Conservation (phyloP, 2,329 filamentous ascomycete species). For the Orbilia ellipsospora region DNA sequence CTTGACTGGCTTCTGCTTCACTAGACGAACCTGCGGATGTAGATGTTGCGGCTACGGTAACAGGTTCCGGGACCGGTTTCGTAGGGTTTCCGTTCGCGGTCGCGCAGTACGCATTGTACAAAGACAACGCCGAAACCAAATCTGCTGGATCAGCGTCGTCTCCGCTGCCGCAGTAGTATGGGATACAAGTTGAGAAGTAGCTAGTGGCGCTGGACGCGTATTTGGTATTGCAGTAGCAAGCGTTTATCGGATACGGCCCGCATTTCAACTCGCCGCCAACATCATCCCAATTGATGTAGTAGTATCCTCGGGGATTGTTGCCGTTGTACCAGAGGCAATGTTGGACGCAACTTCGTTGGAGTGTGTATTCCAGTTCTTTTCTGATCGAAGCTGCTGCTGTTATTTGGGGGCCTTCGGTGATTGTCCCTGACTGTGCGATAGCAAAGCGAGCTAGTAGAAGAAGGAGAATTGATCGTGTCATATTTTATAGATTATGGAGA, state of each 20-base stretch:
- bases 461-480: conserved; percentile 20
- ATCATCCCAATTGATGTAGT: conserved; percentile 56
- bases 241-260: conserved; percentile 58
- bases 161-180: conserved; percentile 54
- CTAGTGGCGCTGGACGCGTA: conserved; percentile 57
- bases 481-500: not conserved
- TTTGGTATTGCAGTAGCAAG: conserved; percentile 58
- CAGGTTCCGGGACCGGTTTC: conserved; percentile 38
- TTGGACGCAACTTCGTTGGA: conserved; percentile 57
- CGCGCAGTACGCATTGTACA: conserved; percentile 58
- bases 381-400: conserved; percentile 10
- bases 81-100: conserved; percentile 57
- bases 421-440: conserved; percentile 5
- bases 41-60: conserved; percentile 20
- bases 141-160: conserved; percentile 55
- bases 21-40: conserved; percentile 7
- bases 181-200: conserved; percentile 58
- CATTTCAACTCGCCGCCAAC: conserved; percentile 58
- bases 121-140: conserved; percentile 56
- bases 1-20: not conserved
- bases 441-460: conserved; percentile 25
- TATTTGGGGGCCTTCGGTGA: conserved; percentile 3
- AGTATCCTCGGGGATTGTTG: conserved; percentile 51
- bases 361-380: conserved; percentile 20
- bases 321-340: conserved; percentile 59